Percentiles rank a stretch among this genome's conserved stretches.
Conservation (phyloP, 345 rosid genomes). For the Eucalyptus microcorys region DNA sequence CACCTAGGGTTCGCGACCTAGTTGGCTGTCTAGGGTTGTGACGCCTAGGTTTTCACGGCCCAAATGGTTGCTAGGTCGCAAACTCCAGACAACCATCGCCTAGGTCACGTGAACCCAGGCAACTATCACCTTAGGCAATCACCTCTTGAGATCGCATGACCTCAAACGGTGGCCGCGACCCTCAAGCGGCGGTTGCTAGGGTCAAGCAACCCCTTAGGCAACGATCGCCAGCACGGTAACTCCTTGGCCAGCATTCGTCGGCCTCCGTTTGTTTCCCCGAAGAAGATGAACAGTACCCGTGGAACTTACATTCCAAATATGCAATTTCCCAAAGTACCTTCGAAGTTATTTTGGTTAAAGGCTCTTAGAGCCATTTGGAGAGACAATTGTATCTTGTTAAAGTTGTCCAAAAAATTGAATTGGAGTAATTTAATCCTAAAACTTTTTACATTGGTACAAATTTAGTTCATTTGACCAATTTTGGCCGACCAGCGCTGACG, state of each 20-base stretch:
- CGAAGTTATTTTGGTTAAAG: no score
- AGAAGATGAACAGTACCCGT: rapidly evolving
- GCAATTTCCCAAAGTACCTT: no score
- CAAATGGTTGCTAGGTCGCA: rapidly evolving
- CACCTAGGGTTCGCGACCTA: rapidly evolving
- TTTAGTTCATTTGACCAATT: no score
- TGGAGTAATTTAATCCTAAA: no score
- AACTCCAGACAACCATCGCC: no score
- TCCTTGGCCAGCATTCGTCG: rapidly evolving
- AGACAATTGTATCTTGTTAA: rapidly evolving
- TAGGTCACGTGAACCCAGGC: rapidly evolving
- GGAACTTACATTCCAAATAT: no score
- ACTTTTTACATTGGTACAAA: no score
- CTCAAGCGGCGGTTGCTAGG: rapidly evolving
- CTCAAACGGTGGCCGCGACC: rapidly evolving
- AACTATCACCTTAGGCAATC: rapidly evolving
- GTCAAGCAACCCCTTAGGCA: rapidly evolving
- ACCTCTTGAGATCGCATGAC: no score
- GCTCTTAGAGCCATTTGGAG: rapidly evolving
- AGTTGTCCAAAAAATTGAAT: no score
- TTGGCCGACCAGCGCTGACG: no score
- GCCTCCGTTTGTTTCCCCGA: rapidly evolving
- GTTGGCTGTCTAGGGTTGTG: rapidly evolving
- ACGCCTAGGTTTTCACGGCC: rapidly evolving
- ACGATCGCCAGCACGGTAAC: rapidly evolving